Evolutionary conservation across 208 protist genomes (phyloP).

Genomic region (Crithidia acanthocephali): DNA sequence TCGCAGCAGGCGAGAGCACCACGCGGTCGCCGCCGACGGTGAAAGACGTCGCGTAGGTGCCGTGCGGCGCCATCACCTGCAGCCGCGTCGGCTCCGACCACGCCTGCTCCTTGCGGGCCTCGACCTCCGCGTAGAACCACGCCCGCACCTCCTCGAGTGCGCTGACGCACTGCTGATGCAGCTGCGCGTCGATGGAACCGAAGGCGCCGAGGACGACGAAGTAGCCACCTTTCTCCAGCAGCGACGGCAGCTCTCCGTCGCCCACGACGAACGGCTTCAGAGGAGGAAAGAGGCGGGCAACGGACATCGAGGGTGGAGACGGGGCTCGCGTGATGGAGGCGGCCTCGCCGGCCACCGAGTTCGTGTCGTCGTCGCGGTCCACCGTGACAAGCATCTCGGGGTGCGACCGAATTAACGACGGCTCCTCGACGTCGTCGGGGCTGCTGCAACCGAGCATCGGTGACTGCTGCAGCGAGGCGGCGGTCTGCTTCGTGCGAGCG

Average conservation of each 20-base stretch:
- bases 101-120: conserved; percentile 37
- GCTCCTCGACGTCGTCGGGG: conserved; percentile 16
- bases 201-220: conserved; percentile 69
- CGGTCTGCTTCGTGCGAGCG: too few relatives aligned
- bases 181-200: conserved; percentile 46
- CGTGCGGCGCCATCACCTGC: conserved; percentile 30
- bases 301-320: conserved; percentile 5
- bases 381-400: conserved; percentile 16
- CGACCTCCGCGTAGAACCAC: conserved; percentile 51
- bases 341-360: neutral
- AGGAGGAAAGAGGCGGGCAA: conserved; percentile 24
- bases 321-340: conserved; percentile 6
- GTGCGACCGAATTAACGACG: conserved; percentile 11
- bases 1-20: conserved; percentile 18
- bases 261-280: conserved; percentile 26
- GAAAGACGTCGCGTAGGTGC: conserved; percentile 26
- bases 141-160: conserved; percentile 45
- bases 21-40: conserved; percentile 21
- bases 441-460: conserved; percentile 16
- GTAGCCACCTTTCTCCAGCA: conserved; percentile 51
- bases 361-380: neutral
- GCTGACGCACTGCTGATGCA: conserved; percentile 50
- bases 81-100: conserved; percentile 44
- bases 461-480: conserved; percentile 17
- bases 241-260: conserved; percentile 31